Conservation (phyloP, 2,329 filamentous ascomycete species). For the Aspergillus aculeatinus region DNA sequence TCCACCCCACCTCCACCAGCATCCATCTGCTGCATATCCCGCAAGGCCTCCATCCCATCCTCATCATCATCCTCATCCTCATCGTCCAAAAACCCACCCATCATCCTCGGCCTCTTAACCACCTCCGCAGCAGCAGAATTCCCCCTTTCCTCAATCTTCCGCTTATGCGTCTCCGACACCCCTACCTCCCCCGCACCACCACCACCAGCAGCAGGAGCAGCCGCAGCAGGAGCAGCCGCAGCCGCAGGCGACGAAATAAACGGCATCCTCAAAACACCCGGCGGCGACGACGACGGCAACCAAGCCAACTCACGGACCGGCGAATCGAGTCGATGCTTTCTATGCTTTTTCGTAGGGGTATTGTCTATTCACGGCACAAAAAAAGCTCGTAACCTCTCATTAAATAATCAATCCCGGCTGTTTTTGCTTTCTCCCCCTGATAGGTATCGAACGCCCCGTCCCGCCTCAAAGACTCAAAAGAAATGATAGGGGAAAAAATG, state of each 20-base stretch:
- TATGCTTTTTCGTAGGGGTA: constrained; percentile 37
- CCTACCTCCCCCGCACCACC: neutral
- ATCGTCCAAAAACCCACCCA: neutral
- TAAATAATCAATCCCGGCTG: neutral
- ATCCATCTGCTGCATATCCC: neutral
- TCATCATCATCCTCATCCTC: neutral
- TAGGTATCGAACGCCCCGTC: neutral
- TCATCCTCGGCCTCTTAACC: neutral
- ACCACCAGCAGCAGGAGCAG: constrained; percentile 24
- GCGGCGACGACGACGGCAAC: constrained; percentile 39
- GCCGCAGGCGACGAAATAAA: constrained; percentile 44
- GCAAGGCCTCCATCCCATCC: neutral
- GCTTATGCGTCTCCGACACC: constrained; percentile 40
- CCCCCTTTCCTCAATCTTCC: constrained; percentile 35
- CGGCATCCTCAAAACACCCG: constrained; percentile 34
- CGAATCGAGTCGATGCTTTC: constrained; percentile 10
- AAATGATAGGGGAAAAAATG: neutral
- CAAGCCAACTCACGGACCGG: constrained; percentile 13
- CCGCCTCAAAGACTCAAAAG: neutral
- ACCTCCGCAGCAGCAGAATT: neutral
- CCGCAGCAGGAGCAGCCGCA: constrained; percentile 36
- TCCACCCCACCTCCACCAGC: neutral
- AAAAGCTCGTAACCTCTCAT: neutral
- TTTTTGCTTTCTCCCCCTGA: too few relatives aligned
- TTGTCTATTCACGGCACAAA: constrained; percentile 30